Evolutionary conservation across 2,329 filamentous ascomycete species (phyloP).

Genomic region (Penicillium sp.): DNA sequence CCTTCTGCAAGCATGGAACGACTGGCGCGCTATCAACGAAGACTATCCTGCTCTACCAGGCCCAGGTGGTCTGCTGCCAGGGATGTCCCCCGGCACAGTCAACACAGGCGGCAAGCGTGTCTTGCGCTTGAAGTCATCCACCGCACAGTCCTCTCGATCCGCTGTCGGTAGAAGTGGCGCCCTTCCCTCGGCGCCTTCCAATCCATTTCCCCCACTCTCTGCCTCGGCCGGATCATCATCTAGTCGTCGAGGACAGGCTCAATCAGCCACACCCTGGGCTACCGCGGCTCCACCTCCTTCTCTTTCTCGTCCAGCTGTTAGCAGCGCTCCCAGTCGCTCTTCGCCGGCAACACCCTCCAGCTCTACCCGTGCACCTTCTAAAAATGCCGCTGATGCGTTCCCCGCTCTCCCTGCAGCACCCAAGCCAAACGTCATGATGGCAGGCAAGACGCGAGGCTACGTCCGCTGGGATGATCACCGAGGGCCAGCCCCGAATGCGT

Average conservation of each 20-base stretch:
- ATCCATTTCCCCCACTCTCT: conserved; percentile 45
- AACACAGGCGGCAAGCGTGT: conserved; percentile 54
- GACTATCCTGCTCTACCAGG: conserved; percentile 87
- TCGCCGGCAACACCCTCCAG: conserved; percentile 24
- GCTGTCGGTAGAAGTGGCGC: conserved; percentile 55
- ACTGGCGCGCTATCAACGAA: conserved; percentile 93
- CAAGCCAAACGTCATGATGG: conserved; percentile 56
- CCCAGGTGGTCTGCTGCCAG: conserved; percentile 61
- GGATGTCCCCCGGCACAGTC: conserved; percentile 41
- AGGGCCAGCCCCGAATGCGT: conserved; percentile 33
- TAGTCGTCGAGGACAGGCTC: conserved; percentile 16
- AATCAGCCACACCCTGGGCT: conserved; percentile 24
- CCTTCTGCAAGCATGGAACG: conserved; percentile 80
- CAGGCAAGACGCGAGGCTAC: conserved; percentile 44
- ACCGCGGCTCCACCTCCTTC: conserved; percentile 20
- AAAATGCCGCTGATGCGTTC: conserved; percentile 57
- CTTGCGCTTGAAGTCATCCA: conserved; percentile 63
- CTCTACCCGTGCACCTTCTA: conserved; percentile 20
- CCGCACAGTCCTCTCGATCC: conserved; percentile 60
- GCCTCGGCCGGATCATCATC: conserved; percentile 18
- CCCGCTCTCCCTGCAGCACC: conserved; percentile 74
- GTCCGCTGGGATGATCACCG: conserved; percentile 43
- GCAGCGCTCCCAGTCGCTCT: conserved; percentile 24
- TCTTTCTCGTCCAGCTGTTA: conserved; percentile 19
- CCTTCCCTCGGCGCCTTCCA: conserved; percentile 38